Evolutionary conservation across 805 yeast species (phyloP).

Genomic region (Saccharomyces jurei): DNA sequence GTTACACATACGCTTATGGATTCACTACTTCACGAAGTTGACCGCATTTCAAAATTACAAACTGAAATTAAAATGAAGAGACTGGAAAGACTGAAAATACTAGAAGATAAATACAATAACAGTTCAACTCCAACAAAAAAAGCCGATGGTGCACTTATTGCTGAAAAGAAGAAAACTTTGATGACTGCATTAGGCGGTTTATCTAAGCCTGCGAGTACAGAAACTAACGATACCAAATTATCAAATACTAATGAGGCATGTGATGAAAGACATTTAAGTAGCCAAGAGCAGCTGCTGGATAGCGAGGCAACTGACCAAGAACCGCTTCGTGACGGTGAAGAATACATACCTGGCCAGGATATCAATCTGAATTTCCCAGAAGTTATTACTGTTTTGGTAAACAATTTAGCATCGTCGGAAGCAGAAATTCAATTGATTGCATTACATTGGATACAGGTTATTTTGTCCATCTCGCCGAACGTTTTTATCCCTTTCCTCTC

Average conservation of each 20-base stretch:
- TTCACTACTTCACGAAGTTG: slow-evolving; percentile 70
- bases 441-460: slow-evolving; percentile 70
- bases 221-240: slow-evolving; percentile 18
- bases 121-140: slow-evolving; percentile 19
- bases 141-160: slow-evolving; percentile 24
- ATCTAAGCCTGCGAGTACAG: slow-evolving; percentile 4
- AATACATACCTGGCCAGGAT: slow-evolving; percentile 72
- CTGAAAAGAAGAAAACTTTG: slow-evolving; percentile 29
- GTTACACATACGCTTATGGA: slow-evolving; percentile 75
- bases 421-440: slow-evolving; percentile 73
- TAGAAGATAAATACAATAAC: slow-evolving; percentile 15
- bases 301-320: slow-evolving; percentile 13
- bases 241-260: slow-evolving; percentile 8
- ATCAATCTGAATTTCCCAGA: slow-evolving; percentile 71
- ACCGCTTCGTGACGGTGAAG: slow-evolving; percentile 38
- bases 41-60: slow-evolving; percentile 64
- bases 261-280: slow-evolving; percentile 14
- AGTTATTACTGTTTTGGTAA: slow-evolving; percentile 72
- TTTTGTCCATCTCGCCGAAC: slow-evolving; percentile 61
- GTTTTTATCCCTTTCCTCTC: slow-evolving; percentile 71
- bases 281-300: slow-evolving; percentile 12
- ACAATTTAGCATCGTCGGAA: slow-evolving; percentile 67
- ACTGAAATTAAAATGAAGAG: slow-evolving; percentile 35
- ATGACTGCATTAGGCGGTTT: slow-evolving; percentile 21
- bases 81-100: slow-evolving; percentile 13